Evolutionary conservation across 176 grass and related monocot genomes (phyloP).

Genomic region (barley (Hordeum vulgare)): MorexV3_pseudomolecules_assembly NC_058518.1:21853941-21854440

Average conservation of each 20-base stretch:
- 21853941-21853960: background rate
- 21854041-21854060: constrained; percentile 57
- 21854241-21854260: constrained; percentile 17
- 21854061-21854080: constrained; percentile 92
- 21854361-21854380: constrained; percentile 8
- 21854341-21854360: constrained; percentile 38
- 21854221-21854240: background rate
- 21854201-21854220: background rate
- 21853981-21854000: background rate
- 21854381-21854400: constrained; percentile 28
- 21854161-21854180: constrained; percentile 49
- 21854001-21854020: background rate
- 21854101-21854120: constrained; percentile 96
- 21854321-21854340: no score
- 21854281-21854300: constrained; percentile 24
- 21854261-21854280: background rate
- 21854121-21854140: constrained; percentile 95
- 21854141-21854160: constrained; percentile 80
- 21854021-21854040: background rate
- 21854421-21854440: background rate
- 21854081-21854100: constrained; percentile 94
- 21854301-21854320: background rate
- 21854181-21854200: background rate
- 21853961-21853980: background rate
- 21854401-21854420: background rate